These are phyloP conservation scores for Fusarium tricinctum DNA, from an alignment of 2,329 filamentous ascomycete species.

Conservation along the genomic window DNA sequence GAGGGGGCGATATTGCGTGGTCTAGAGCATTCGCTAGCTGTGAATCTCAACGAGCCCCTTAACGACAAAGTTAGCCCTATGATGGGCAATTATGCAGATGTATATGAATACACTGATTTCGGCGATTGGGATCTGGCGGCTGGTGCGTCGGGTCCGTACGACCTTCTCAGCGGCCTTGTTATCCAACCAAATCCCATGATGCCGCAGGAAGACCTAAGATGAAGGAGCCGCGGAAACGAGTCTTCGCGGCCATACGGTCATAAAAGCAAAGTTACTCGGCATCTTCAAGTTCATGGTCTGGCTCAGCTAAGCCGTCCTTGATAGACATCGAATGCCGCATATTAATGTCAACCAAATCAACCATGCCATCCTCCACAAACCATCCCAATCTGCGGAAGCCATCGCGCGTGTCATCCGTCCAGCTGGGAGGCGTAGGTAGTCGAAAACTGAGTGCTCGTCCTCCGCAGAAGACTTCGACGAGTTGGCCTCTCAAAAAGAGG, in stretches of 20 bases:
- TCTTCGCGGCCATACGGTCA: conserved; percentile 9
- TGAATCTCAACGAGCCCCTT: conserved; percentile 53
- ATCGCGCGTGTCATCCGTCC: conserved; percentile 13
- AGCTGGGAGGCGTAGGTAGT: conserved; percentile 41
- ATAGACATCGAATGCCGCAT: conserved; percentile 39
- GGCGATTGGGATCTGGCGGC: conserved; percentile 54
- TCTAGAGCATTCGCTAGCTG: conserved; percentile 54
- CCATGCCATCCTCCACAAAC: conserved; percentile 52
- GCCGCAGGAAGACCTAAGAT: conserved; percentile 45
- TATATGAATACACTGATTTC: conserved; percentile 54
- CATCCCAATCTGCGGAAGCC: conserved; percentile 48
- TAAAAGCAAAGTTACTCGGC: conserved; percentile 38
- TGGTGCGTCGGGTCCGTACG: conserved; percentile 49
- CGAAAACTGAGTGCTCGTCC: conserved; percentile 51
- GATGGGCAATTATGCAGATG: conserved; percentile 48
- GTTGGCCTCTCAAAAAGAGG: conserved; percentile 47
- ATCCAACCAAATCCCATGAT: conserved; percentile 46
- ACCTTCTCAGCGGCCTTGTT: conserved; percentile 49
- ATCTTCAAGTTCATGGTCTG: conserved; percentile 38
- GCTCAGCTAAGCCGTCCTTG: conserved; percentile 37
- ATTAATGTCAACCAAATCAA: conserved; percentile 47
- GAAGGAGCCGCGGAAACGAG: conserved; percentile 7
- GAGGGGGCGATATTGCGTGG: conserved; percentile 57
- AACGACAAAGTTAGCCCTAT: conserved; percentile 51
- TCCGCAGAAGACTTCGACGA: conserved; percentile 51